These are phyloP conservation scores for Suhomyces maxii DNA, from an alignment of 1,139 yeast species.

Conservation along the genomic window DNA sequence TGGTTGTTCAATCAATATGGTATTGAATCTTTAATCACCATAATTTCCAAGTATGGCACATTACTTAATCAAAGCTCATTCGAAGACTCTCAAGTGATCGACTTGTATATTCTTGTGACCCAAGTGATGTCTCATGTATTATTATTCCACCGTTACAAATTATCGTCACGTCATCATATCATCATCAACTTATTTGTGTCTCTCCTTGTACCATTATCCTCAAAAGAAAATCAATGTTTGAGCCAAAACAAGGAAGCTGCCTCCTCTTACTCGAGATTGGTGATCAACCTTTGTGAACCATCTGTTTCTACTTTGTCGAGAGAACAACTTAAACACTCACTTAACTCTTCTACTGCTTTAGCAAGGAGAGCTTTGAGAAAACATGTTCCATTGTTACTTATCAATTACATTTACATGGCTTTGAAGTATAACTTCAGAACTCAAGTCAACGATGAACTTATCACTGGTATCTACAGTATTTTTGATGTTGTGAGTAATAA, in stretches of 20 bases:
- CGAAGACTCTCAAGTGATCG: slow-evolving; percentile 11
- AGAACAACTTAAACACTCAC: slow-evolving; percentile 24
- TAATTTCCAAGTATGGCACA: slow-evolving; percentile 23
- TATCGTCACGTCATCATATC: slow-evolving; percentile 73
- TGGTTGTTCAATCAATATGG: slow-evolving; percentile 71
- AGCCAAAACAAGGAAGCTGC: slow-evolving; percentile 36
- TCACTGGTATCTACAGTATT: slow-evolving; percentile 59
- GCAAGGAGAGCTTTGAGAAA: slow-evolving; percentile 62
- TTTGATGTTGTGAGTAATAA: slow-evolving; percentile 68
- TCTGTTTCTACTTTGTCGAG: slow-evolving; percentile 21
- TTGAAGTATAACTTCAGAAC: slow-evolving; percentile 52
- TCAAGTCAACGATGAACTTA: slow-evolving; percentile 50
- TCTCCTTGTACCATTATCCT: slow-evolving; percentile 48
- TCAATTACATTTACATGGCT: slow-evolving; percentile 53
- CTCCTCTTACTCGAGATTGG: slow-evolving; percentile 53
- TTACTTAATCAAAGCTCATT: not conserved
- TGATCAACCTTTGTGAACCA: slow-evolving; percentile 77
- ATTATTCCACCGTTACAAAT: slow-evolving; percentile 66
- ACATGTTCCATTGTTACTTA: slow-evolving; percentile 61
- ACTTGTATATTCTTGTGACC: slow-evolving; percentile 36
- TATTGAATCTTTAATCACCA: slow-evolving; percentile 52
- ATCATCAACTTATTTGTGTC: slow-evolving; percentile 49
- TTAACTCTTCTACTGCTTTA: slow-evolving; percentile 57
- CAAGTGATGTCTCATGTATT: slow-evolving; percentile 56
- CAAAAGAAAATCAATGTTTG: slow-evolving; percentile 16